These are phyloP conservation scores for Lentinus tigrinus DNA, from an alignment of 768 basidiomycete species.

Conservation along the genomic window DNA sequence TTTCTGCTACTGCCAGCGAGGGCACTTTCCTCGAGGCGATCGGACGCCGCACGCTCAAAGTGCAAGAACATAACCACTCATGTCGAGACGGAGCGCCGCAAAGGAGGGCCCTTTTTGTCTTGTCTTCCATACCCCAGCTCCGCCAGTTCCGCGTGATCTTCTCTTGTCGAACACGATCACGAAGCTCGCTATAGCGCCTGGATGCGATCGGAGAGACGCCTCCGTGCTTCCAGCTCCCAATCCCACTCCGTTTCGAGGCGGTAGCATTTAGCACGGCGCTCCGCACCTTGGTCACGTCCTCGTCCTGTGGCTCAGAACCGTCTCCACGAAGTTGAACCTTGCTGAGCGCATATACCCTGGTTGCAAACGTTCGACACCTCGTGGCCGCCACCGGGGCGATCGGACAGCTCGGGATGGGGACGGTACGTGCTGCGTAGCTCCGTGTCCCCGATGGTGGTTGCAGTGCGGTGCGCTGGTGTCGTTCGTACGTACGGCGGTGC, in stretches of 20 bases:
- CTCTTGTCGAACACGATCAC: not conserved
- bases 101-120: not conserved
- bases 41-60: not conserved
- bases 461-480: too few relatives aligned
- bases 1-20: too few relatives aligned
- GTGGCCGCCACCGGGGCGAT: not conserved
- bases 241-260: not conserved
- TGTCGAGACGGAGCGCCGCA: not conserved
- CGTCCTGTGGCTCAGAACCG: not conserved
- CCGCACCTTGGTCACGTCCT: not conserved
- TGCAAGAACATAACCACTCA: not conserved
- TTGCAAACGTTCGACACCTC: not conserved
- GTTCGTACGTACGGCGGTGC: too few relatives aligned
- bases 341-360: not conserved
- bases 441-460: too few relatives aligned
- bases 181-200: not conserved
- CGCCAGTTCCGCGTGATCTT: not conserved
- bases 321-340: not conserved
- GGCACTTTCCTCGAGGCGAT: not conserved
- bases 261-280: not conserved
- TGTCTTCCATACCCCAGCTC: not conserved
- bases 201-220: not conserved
- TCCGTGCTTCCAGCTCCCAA: not conserved
- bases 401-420: too few relatives aligned
- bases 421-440: too few relatives aligned